phyloP scores from a whole-genome alignment of 495 filamentous ascomycete species.

The Hypoxylon trugodes region DNA sequence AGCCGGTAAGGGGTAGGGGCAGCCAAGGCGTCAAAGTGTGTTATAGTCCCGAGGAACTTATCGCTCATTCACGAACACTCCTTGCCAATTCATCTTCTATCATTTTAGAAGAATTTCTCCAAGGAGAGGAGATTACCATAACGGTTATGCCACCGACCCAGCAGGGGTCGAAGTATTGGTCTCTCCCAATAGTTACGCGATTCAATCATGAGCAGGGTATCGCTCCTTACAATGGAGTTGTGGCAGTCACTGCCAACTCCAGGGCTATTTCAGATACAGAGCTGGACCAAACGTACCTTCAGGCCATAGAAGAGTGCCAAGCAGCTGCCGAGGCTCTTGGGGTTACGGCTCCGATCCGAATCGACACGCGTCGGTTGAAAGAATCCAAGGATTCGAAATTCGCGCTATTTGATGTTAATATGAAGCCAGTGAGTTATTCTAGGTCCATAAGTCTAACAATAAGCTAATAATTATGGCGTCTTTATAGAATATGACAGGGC shows the following conservation, averaged over 20 bases:
- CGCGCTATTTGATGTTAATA: conserved; percentile 55
- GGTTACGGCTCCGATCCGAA: conserved; percentile 48
- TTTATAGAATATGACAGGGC: conserved; percentile 6
- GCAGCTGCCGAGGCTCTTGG: conserved; percentile 43
- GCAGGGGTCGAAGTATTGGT: conserved; percentile 41
- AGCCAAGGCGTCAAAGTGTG: conserved; percentile 5
- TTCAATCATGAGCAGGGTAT: conserved; percentile 46
- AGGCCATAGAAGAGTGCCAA: conserved; percentile 38
- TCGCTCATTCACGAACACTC: not conserved
- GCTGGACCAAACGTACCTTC: conserved; percentile 4
- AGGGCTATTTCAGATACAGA: conserved; percentile 39
- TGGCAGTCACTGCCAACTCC: conserved; percentile 43
- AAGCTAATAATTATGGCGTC: not conserved
- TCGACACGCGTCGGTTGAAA: conserved; percentile 47
- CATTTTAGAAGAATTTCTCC: conserved; percentile 49
- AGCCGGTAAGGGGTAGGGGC: not conserved
- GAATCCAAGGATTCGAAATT: conserved; percentile 29
- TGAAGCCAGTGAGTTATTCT: conserved; percentile 49
- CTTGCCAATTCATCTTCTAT: not conserved
- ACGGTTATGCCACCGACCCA: conserved; percentile 52
- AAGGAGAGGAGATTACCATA: conserved; percentile 53
- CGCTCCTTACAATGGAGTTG: conserved; percentile 48
- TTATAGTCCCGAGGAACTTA: not conserved
- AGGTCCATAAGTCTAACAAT: not conserved
- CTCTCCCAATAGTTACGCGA: conserved; percentile 45